These are phyloP conservation scores for Aspergillaceae sp. DNA, from an alignment of 2,329 filamentous ascomycete genomes.

Conservation along the genomic window DNA sequence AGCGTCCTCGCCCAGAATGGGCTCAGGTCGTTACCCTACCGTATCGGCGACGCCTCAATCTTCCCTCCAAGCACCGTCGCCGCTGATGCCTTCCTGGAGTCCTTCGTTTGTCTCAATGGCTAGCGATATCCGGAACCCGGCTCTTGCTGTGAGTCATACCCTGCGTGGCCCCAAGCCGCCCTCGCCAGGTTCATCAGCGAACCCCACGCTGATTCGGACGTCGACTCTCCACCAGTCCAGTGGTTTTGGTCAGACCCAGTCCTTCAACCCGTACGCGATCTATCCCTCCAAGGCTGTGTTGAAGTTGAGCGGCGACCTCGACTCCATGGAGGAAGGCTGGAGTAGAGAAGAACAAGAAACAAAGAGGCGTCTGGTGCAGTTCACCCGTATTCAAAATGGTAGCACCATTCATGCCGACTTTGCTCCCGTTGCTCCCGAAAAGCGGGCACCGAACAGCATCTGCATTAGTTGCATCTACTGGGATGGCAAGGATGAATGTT, in stretches of 20 bases:
- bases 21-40: slow-evolving; percentile 34
- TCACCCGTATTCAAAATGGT: slow-evolving; percentile 71
- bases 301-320: slow-evolving; percentile 77
- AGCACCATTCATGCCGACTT: slow-evolving; percentile 76
- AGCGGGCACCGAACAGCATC: slow-evolving; percentile 73
- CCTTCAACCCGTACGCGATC: slow-evolving; percentile 70
- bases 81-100: slow-evolving; percentile 41
- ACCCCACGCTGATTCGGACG: slow-evolving; percentile 58
- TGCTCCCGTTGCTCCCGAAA: slow-evolving; percentile 66
- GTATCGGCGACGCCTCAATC: slow-evolving; percentile 35
- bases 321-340: slow-evolving; percentile 78
- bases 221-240: slow-evolving; percentile 55
- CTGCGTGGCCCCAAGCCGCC: slow-evolving; percentile 33
- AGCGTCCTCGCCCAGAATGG: slow-evolving; percentile 33
- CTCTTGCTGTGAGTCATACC: slow-evolving; percentile 31
- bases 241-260: slow-evolving; percentile 38
- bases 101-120: slow-evolving; percentile 40
- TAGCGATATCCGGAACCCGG: slow-evolving; percentile 36
- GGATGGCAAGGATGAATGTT: slow-evolving; percentile 84
- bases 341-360: slow-evolving; percentile 68
- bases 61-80: slow-evolving; percentile 41
- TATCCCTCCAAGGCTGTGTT: slow-evolving; percentile 78
- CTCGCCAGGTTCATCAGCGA: slow-evolving; percentile 39
- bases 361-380: slow-evolving; percentile 78
- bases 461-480: slow-evolving; percentile 98